Evolutionary conservation across 805 yeast species (phyloP), one percentile per base, ranked within the genome.

Genomic region (Naumovozyma castellii): DNA sequence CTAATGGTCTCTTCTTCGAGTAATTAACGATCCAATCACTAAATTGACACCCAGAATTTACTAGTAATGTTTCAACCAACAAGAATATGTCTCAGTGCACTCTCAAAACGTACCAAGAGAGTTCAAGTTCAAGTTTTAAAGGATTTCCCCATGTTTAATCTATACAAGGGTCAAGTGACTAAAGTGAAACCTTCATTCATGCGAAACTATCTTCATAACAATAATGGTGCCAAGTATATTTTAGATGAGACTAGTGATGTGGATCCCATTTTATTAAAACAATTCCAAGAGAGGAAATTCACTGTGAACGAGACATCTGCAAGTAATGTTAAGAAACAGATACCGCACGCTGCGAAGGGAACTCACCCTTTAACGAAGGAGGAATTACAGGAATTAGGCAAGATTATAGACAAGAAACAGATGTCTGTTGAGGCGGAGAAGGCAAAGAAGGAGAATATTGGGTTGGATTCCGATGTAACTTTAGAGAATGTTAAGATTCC

Each of bases 181-280:
- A 66, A 72, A 28, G 95, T 87, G 15, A 71, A 76, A 45, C 87
- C 95, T 22, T 83, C 86, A 17, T 68, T 75, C 45, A 87, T 87
- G 95, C 75, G 90, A 55, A 84, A 84, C 62, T 74, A 65, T 50
- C 70, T 87, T 41, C 85, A 85, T 51, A 74, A 75, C 33, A 52
- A 67, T 44, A 79, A 84, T 51, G 83, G 85, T 34, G 96, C 95
- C 3, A 72, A 75, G 15, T 87, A 85, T 53, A 69, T 85, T 17
- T 56, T 70, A 19, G 31, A 48, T 32, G 64, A 48, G 13, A 22
- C 35, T 14, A 40, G 36, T n/a, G 60, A 57, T 41, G 45, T 59
- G 12, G 52, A 58, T 40, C 18, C 25, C 15, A n/a, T 20, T 2
- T 41, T 57, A 15, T 34, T 52, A 19, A 34, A 42, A 5, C 25